phyloP scores from a whole-genome alignment of 352 stramenopile genomes.

The Phytophthora capsici region DNA sequence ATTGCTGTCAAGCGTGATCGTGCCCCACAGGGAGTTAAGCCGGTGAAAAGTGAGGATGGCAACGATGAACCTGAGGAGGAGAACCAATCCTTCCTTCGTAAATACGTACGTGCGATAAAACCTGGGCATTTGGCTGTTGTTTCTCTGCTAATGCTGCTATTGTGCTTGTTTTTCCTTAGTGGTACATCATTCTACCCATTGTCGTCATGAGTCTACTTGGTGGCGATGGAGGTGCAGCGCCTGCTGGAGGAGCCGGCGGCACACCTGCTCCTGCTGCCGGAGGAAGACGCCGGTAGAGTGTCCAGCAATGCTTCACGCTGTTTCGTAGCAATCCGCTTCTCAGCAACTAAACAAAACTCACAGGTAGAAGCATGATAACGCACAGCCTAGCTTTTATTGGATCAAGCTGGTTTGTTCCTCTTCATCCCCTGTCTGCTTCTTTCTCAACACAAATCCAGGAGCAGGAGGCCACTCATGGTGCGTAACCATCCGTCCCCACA shows the following conservation, averaged over 20 bases:
- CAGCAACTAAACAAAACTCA: constrained; percentile 3
- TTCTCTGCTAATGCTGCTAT: constrained; percentile 8
- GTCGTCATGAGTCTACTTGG: constrained; percentile 80
- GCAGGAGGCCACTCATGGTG: constrained; percentile 65
- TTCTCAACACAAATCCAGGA: constrained; percentile 11
- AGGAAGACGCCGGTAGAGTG: constrained; percentile 41
- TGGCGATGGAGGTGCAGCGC: constrained; percentile 50
- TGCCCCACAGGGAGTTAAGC: constrained; percentile 75
- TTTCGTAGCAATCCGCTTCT: background rate
- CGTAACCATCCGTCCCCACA: constrained; percentile 71
- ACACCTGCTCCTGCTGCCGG: constrained; percentile 31
- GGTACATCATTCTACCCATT: constrained; percentile 86
- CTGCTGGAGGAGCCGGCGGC: constrained; percentile 39
- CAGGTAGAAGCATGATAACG: background rate
- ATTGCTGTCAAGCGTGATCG: constrained; percentile 65
- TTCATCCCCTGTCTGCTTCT: constrained; percentile 22
- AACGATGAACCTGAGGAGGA: constrained; percentile 67
- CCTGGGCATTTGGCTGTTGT: background rate
- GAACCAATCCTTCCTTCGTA: constrained; percentile 80
- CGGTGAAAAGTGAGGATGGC: constrained; percentile 64
- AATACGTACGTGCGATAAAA: constrained; percentile 71
- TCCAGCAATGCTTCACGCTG: background rate
- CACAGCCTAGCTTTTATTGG: constrained; percentile 18
- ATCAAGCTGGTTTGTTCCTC: constrained; percentile 43
- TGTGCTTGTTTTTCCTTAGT: constrained; percentile 45